Conservation (phyloP, 305 asterid genomes). For the Euphrasia arctica region DNA sequence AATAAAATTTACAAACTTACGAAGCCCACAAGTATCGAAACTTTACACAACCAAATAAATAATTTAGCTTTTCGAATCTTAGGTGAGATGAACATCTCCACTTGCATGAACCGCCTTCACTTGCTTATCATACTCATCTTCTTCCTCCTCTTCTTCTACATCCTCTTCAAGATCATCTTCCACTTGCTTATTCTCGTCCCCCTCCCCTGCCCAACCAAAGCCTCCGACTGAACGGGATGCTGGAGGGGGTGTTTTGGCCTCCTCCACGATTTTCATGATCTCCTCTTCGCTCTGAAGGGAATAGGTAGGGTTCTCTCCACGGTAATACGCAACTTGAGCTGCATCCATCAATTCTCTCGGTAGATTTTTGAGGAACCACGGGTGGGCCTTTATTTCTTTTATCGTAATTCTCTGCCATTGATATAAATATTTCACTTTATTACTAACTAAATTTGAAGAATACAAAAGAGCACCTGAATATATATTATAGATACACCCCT, state of each 20-base stretch:
- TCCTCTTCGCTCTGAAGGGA: constrained; percentile 78
- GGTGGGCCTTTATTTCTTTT: constrained; percentile 85
- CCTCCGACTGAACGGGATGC: constrained; percentile 68
- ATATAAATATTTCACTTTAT: not conserved
- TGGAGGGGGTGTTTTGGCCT: constrained; percentile 75
- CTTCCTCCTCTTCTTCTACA: constrained; percentile 47
- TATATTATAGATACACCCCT: too few relatives aligned
- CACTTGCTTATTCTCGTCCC: constrained; percentile 45
- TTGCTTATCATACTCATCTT: constrained; percentile 58
- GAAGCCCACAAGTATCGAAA: not conserved
- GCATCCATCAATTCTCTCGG: constrained; percentile 92
- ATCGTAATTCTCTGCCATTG: constrained; percentile 74
- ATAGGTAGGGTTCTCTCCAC: constrained; percentile 79
- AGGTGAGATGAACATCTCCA: constrained; percentile 52
- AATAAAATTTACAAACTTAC: not conserved
- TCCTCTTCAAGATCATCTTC: constrained; percentile 58
- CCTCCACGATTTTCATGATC: constrained; percentile 76
- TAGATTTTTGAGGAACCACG: constrained; percentile 92
- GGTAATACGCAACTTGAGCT: constrained; percentile 70
- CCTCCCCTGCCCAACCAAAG: constrained; percentile 92
- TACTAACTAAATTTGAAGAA: too few relatives aligned
- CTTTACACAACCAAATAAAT: too few relatives aligned
- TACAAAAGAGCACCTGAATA: too few relatives aligned
- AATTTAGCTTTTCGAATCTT: not conserved
- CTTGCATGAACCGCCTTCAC: constrained; percentile 63